Conservation (phyloP, 2,329 filamentous ascomycete genomes). For the Fusarium sp. region DNA sequence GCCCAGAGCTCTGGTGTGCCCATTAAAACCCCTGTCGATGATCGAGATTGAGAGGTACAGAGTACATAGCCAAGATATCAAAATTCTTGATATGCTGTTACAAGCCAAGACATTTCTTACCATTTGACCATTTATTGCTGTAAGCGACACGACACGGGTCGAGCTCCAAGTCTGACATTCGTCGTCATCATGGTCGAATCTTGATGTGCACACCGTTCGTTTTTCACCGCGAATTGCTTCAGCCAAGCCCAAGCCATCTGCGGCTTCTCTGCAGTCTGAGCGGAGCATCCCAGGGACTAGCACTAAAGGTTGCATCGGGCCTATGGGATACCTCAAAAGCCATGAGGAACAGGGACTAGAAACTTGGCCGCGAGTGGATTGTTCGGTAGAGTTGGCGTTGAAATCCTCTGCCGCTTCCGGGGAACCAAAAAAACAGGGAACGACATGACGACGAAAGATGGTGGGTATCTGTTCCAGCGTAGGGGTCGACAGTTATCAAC, state of each 20-base stretch:
- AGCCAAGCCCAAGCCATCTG: constrained; percentile 14
- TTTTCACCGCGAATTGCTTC: neutral
- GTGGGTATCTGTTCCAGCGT: constrained; percentile 10
- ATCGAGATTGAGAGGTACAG: constrained; percentile 10
- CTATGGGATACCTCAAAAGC: constrained; percentile 13
- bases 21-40: constrained; percentile 19
- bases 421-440: constrained; percentile 19
- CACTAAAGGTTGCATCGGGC: constrained; percentile 1
- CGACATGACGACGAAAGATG: constrained; percentile 4
- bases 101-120: constrained; percentile 6
- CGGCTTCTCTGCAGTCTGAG: constrained; percentile 3
- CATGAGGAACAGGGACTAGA: constrained; percentile 15
- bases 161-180: neutral
- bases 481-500: constrained; percentile 1
- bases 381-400: constrained; percentile 22
- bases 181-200: constrained; percentile 18
- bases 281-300: neutral
- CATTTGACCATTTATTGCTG: neutral
- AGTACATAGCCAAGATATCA: neutral
- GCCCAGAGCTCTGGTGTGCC: constrained; percentile 6
- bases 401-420: constrained; percentile 32
- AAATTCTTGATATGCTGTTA: neutral
- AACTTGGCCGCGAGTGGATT: constrained; percentile 21
- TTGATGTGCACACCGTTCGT: constrained; percentile 5
- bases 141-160: neutral